A percentile compares a stretch with the other conserved stretches of the same genome.
These are phyloP conservation scores for Aspergillus aculeatus DNA, from an alignment of 2,329 filamentous ascomycete species.

Conservation along the genomic window DNA sequence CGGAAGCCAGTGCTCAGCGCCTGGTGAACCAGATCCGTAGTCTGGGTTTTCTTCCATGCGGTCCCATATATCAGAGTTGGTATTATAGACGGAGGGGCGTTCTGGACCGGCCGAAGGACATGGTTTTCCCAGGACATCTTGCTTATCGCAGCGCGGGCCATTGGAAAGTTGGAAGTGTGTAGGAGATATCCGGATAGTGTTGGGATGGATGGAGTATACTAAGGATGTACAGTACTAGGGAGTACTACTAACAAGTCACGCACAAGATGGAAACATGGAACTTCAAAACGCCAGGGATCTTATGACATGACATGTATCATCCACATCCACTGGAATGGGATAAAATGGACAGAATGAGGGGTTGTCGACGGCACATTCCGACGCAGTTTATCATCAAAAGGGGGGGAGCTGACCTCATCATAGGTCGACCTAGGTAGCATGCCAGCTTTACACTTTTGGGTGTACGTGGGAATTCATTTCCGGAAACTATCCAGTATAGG, in stretches of 20 bases:
- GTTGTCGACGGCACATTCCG: background rate
- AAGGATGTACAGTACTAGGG: no score
- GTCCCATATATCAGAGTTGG: constrained; percentile 69
- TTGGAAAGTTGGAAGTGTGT: background rate
- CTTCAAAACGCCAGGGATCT: background rate
- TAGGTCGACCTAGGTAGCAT: constrained; percentile 5
- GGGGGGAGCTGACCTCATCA: constrained; percentile 13
- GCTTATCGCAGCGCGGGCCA: constrained; percentile 24
- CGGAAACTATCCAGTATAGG: background rate
- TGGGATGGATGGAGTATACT: no score
- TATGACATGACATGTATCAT: background rate
- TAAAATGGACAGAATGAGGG: background rate
- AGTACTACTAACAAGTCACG: background rate
- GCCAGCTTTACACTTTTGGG: background rate
- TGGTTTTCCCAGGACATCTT: constrained; percentile 36
- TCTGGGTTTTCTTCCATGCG: constrained; percentile 77
- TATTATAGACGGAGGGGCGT: constrained; percentile 28
- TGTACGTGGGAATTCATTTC: background rate
- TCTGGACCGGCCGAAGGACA: constrained; percentile 26
- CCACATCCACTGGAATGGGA: background rate
- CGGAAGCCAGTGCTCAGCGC: constrained; percentile 70
- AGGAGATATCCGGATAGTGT: background rate
- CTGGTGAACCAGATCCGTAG: constrained; percentile 64
- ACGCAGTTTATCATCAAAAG: background rate
- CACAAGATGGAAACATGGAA: background rate